Evolutionary conservation across 345 rosid genomes (phyloP), one percentile per base, ranked within the genome.

Genomic region (Eucalyptus camaldulensis): DNA sequence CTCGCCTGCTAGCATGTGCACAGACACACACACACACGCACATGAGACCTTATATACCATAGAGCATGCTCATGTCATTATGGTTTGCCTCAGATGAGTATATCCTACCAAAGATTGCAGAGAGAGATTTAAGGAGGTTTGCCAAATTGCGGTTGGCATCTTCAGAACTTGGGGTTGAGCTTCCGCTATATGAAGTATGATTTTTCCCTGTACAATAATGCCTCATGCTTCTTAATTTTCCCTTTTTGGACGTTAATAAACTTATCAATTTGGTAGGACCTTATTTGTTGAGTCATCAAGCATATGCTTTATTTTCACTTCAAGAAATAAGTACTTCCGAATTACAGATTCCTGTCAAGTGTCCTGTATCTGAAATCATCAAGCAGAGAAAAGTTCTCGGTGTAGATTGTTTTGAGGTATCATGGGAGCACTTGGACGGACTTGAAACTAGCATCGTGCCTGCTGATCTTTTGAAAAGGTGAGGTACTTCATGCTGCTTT

Each of bases 71-170:
- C 85, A 89, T 37, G 33, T 24, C 33, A 3, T 85, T 67, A 21
- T 85, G 45, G 37, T 86, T 51, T 1, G 7, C 19, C 27, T 88
- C 92, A 97, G 99, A 98, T 91, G 98, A 97, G 90, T 97, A 96
- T 91, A 91, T 96, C 90, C 98, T 98, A 90, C 96, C 99, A 29
- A 98, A 95, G 95, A 93, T 97, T 92, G 99, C 98, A 88, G 99
- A 98, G 93, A 94, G 98, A 92, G 95, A 94, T 88, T 87, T 98
- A 88, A 91, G 97, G 80, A 94, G 95, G 89, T 96, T 94, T 88
- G 95, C 95, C 90, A 93, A 92, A 92, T 90, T 95, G 92, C 95
- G 96, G 45, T 93, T 91, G 19, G 86, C 93, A 87, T 93, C 96
- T 72, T 88, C 90, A 58, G 91, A 89, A 50, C 89, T 94, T 54